Evolutionary conservation across 139 green algal species (phyloP), one percentile per base, ranked within the genome.

Genomic region (Chlamydomonas asymmetrica): DNA sequence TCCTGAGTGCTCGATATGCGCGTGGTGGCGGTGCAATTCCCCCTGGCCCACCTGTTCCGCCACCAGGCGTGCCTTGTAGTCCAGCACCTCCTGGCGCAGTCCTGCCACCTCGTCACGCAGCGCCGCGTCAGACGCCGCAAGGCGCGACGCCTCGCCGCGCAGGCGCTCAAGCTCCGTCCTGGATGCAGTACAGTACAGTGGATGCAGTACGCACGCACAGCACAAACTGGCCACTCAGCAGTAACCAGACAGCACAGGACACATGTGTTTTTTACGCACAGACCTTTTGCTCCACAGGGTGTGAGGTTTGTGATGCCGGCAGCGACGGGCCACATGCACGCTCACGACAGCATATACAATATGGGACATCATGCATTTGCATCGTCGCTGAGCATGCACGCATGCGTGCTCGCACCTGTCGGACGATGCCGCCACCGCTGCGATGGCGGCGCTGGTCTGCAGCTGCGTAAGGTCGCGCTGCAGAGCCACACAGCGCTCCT

Each of bases 401-500:
- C n/a, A n/a, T n/a, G n/a, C n/a, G n/a, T n/a, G n/a, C n/a, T n/a
- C n/a, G n/a, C n/a, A n/a, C 69, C 39, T 64, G 27, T 76, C 65
- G 13, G 71, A 56, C 0, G 66, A 49, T 0, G 73, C 66, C 22
- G 77, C 60, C 2, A 73, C 61, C 1, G 79, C 66, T 9, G 79
- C 67, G 49, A 80, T 18, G 27, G 71, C 20, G 3, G 74, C 40
- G n/a, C 16, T 54, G 41, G 49, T 74, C 80, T 85, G 80, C 80
- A 85, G 80, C 74, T 81, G 54, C 8, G 74, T 72, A 27, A 81
- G 70, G 39, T 85, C 71, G n/a, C 64, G 65, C 48, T 79, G 48
- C 63, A 79, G 45, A 40, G 27, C 34, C 1, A 41, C 41, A 4
- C n/a, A 27, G 4, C 56, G 41, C 31, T 74, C 27, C 0, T 57